These are phyloP conservation scores for Sarocladiaceae sp. DNA, from an alignment of 2,329 filamentous ascomycete species.

Conservation along the genomic window DNA sequence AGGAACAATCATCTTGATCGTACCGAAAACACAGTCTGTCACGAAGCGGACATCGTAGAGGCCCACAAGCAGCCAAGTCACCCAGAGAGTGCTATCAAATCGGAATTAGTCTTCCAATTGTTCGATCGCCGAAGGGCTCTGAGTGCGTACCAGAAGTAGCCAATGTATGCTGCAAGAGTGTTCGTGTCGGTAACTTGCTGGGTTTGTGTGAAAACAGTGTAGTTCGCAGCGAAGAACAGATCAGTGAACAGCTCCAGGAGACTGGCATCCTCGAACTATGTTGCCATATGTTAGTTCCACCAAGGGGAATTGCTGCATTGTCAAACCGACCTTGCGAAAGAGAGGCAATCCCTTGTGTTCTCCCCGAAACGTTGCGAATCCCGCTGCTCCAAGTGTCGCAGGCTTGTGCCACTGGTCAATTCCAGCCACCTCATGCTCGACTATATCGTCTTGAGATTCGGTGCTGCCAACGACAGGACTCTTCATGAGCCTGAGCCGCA, in stretches of 20 bases:
- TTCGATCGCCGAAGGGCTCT: neutral
- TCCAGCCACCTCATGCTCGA: neutral
- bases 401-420: neutral
- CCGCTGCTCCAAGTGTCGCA: neutral
- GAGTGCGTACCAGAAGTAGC: constrained; percentile 27
- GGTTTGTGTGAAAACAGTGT: constrained; percentile 50
- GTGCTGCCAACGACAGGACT: constrained; percentile 5
- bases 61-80: constrained; percentile 62
- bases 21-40: constrained; percentile 54
- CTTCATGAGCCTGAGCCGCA: neutral
- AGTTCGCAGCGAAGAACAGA: constrained; percentile 50
- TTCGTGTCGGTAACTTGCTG: constrained; percentile 25
- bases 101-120: neutral
- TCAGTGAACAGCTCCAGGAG: constrained; percentile 34
- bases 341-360: neutral
- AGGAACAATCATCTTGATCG: no score
- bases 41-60: constrained; percentile 64
- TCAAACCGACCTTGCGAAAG: neutral
- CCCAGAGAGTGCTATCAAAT: constrained; percentile 51
- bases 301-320: neutral
- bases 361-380: neutral
- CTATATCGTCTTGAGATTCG: neutral
- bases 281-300: neutral
- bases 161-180: constrained; percentile 30
- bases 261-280: constrained; percentile 25